A percentile compares a stretch with the other conserved stretches of the same genome.
These are phyloP conservation scores for Xerocomus amazonicus DNA, from an alignment of 1,284 basidiomycete species.

Conservation along the genomic window DNA sequence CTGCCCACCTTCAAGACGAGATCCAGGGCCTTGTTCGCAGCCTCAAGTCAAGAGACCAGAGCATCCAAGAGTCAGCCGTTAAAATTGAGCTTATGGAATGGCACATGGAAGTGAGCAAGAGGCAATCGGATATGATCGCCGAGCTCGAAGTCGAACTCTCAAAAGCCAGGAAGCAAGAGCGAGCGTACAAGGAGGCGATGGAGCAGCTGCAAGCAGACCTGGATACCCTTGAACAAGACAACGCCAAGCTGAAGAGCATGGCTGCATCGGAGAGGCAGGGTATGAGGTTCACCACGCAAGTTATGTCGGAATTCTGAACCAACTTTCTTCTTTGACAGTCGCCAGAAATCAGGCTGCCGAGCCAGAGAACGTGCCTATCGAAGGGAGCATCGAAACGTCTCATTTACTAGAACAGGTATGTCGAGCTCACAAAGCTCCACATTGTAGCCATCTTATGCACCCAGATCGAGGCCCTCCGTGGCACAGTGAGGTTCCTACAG, in stretches of 20 bases:
- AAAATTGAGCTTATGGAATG: conserved; percentile 95
- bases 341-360: conserved; percentile 52
- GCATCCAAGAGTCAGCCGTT: conserved; percentile 82
- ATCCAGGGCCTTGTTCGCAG: conserved; percentile 82
- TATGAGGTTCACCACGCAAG: conserved; percentile 31
- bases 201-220: conserved; percentile 89
- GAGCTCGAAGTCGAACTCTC: conserved; percentile 79
- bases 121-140: conserved; percentile 78
- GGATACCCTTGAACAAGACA: conserved; percentile 84
- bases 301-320: background rate
- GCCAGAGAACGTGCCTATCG: conserved; percentile 60
- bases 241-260: conserved; percentile 72
- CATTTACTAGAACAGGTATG: conserved; percentile 79
- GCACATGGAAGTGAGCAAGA: conserved; percentile 86
- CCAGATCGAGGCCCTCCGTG: conserved; percentile 86
- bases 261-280: conserved; percentile 66
- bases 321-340: conserved; percentile 30
- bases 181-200: conserved; percentile 88
- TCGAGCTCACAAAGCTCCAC: conserved; percentile 13
- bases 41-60: conserved; percentile 84
- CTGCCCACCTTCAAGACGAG: conserved; percentile 83
- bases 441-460: conserved; percentile 15
- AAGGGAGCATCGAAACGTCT: conserved; percentile 80
- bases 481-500: conserved; percentile 85
- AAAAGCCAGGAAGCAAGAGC: conserved; percentile 83